phyloP scores from a whole-genome alignment of 305 asterid species.

The Vinca major region DNA sequence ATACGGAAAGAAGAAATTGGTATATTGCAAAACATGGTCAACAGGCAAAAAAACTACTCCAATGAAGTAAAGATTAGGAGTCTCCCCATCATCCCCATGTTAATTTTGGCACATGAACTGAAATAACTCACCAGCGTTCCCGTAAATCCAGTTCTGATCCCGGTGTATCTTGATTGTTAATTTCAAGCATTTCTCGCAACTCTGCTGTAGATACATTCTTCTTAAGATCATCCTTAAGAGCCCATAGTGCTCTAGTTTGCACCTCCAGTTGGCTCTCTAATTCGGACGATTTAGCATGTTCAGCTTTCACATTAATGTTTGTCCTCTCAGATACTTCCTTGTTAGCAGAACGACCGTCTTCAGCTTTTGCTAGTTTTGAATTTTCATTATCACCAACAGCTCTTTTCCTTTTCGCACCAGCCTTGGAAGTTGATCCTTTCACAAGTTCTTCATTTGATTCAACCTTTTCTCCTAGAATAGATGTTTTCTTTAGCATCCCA shows the following conservation, averaged over 20 bases:
- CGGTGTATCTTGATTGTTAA: conserved; percentile 62
- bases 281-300: conserved; percentile 21
- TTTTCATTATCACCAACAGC: conserved; percentile 35
- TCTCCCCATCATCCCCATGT: too few species aligned
- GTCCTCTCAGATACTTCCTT: conserved; percentile 25
- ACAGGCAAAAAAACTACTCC: background rate
- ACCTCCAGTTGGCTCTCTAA: conserved; percentile 57
- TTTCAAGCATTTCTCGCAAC: conserved; percentile 84
- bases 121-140: conserved; percentile 54
- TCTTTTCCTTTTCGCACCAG: conserved; percentile 62
- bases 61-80: background rate
- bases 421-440: conserved; percentile 42
- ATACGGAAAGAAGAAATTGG: background rate
- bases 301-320: conserved; percentile 23
- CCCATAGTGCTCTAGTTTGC: conserved; percentile 68
- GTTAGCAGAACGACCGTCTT: conserved; percentile 28
- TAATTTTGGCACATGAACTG: too few species aligned
- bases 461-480: conserved; percentile 33
- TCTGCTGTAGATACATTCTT: conserved; percentile 67
- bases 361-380: conserved; percentile 47
- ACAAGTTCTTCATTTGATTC: conserved; percentile 29
- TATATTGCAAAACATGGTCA: background rate
- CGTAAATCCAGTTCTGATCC: conserved; percentile 89
- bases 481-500: background rate
- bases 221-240: conserved; percentile 83